Conservation (phyloP, 768 basidiomycete species). For the Lactarius quietus region DNA sequence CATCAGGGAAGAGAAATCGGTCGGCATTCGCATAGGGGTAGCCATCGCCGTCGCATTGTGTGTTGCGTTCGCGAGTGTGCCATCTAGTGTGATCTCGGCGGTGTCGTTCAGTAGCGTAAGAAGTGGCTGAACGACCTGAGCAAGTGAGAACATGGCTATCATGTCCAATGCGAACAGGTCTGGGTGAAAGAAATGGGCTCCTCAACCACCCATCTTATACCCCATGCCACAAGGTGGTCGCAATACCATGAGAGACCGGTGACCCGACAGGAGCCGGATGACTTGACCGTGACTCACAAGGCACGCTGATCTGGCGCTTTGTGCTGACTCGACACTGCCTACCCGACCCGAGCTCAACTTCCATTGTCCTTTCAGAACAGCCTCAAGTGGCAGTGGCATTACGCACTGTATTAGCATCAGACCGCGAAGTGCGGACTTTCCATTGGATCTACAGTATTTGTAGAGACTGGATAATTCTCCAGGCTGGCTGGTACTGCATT, state of each 20-base stretch:
- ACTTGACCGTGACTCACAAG: neutral
- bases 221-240: neutral
- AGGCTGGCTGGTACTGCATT: no score
- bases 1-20: conserved; percentile 37
- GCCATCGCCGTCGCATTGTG: conserved; percentile 4
- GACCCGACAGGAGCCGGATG: neutral
- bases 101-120: conserved; percentile 8
- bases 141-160: conserved; percentile 6
- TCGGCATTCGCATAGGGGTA: conserved; percentile 18
- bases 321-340: no score
- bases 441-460: no score
- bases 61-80: neutral
- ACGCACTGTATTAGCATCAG: no score
- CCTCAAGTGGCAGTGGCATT: no score
- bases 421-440: no score
- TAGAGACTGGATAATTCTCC: no score
- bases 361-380: no score
- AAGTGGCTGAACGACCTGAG: conserved; percentile 5
- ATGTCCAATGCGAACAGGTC: neutral
- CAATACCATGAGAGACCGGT: neutral
- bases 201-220: neutral
- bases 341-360: no score
- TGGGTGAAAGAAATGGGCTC: neutral
- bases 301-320: no score
- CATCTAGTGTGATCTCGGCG: neutral